phyloP scores from a whole-genome alignment of 108 stramenopile species.

The Skeletonema costatum region DNA sequence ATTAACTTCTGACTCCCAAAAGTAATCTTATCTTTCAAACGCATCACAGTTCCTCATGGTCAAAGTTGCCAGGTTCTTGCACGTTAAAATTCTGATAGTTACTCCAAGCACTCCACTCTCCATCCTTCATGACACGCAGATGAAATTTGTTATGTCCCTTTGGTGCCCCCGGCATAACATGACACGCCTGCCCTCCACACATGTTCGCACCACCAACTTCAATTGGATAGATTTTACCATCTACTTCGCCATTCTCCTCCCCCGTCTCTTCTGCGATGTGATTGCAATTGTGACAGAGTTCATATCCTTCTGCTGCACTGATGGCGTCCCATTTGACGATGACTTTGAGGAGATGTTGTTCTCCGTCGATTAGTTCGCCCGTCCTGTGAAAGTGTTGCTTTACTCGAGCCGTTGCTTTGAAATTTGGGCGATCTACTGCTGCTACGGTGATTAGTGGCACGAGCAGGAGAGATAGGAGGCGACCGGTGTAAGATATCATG shows the following conservation, averaged over 20 bases:
- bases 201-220: neutral
- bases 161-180: conserved; percentile 15
- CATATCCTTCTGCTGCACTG: conserved; percentile 17
- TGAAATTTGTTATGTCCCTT: conserved; percentile 38
- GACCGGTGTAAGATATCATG: neutral
- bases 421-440: neutral
- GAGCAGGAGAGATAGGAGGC: neutral
- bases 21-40: neutral
- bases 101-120: conserved; percentile 39
- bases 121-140: conserved; percentile 24
- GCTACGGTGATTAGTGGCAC: neutral
- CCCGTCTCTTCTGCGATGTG: conserved; percentile 15
- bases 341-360: conserved; percentile 39
- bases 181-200: conserved; percentile 12
- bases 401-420: conserved; percentile 21
- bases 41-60: conserved; percentile 33
- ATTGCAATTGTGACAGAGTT: conserved; percentile 48
- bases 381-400: conserved; percentile 33
- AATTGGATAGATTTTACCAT: neutral
- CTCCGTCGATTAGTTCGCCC: conserved; percentile 33
- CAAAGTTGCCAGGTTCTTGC: conserved; percentile 27
- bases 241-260: conserved; percentile 1
- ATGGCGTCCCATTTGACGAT: conserved; percentile 31
- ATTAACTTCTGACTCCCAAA: neutral
- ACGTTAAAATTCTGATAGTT: conserved; percentile 30